A percentile compares a stretch with the other conserved stretches of the same genome.
Conservation (phyloP, 2,329 filamentous ascomycete species). For the Acrocalymma vagum region DNA sequence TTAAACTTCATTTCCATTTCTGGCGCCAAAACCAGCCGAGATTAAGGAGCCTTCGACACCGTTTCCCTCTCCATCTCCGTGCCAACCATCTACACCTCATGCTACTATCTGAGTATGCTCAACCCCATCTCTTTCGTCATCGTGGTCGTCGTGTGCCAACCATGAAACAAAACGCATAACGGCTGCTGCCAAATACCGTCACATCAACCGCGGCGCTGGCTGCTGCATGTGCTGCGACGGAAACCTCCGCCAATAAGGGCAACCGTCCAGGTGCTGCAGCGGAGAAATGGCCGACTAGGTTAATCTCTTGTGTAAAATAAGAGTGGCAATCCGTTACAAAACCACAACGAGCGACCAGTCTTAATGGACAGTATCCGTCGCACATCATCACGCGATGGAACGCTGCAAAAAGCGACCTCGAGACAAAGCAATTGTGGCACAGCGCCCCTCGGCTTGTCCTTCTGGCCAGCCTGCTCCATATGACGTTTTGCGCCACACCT, state of each 20-base stretch:
- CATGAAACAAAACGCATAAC: slow-evolving; percentile 17
- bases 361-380: slow-evolving; percentile 27
- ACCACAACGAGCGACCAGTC: slow-evolving; percentile 22
- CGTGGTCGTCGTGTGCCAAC: slow-evolving; percentile 19
- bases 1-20: slow-evolving; percentile 26
- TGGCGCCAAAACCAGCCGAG: slow-evolving; percentile 39
- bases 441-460: slow-evolving; percentile 5
- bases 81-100: no score
- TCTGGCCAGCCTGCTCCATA: slow-evolving; percentile 7
- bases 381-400: slow-evolving; percentile 38
- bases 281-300: slow-evolving; percentile 24
- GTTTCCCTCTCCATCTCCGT: no score
- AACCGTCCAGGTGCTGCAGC: no score
- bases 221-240: slow-evolving; percentile 17
- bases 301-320: slow-evolving; percentile 33
- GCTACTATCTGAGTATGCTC: slow-evolving; percentile 18
- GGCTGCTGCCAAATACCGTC: slow-evolving; percentile 8
- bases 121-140: slow-evolving; percentile 29
- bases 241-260: slow-evolving; percentile 16
- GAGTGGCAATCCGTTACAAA: slow-evolving; percentile 37
- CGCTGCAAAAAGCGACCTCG: slow-evolving; percentile 18
- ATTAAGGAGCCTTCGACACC: slow-evolving; percentile 48
- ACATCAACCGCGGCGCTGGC: slow-evolving; percentile 12
- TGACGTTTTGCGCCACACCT: slow-evolving; percentile 19
- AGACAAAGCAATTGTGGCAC: slow-evolving; percentile 20